Evolutionary conservation across 768 basidiomycete species (phyloP).

Genomic region (Cyclocybe aegerita): DNA sequence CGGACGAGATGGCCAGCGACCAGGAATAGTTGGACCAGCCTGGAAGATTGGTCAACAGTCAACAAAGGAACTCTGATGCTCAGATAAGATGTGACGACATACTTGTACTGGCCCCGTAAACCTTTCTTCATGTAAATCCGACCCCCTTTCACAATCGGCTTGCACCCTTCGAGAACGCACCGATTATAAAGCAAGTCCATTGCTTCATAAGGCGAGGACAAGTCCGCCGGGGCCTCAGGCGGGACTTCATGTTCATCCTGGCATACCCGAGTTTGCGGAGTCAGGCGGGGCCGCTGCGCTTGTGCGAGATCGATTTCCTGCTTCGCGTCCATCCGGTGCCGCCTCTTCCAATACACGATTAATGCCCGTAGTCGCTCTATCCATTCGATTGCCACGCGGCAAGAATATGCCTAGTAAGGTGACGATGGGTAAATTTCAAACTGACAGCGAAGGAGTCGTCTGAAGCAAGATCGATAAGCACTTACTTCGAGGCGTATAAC

Average conservation of each 20-base stretch:
- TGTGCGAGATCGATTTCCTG: constrained; percentile 81
- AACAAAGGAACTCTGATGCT: not conserved
- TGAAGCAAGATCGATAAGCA: not conserved
- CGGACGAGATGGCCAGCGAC: constrained; percentile 72
- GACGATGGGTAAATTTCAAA: not conserved
- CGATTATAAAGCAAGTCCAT: constrained; percentile 77
- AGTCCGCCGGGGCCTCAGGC: constrained; percentile 53
- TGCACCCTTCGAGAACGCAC: constrained; percentile 83
- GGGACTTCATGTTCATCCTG: constrained; percentile 38
- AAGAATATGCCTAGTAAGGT: constrained; percentile 56
- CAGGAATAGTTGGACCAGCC: constrained; percentile 73
- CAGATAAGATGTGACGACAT: constrained; percentile 24
- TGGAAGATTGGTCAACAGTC: constrained; percentile 20
- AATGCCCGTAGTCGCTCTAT: constrained; percentile 71
- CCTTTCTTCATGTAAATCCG: constrained; percentile 73
- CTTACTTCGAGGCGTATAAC: constrained; percentile 80
- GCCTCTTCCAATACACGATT: constrained; percentile 75
- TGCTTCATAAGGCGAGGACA: constrained; percentile 53
- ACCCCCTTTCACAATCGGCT: constrained; percentile 70
- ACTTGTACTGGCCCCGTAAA: constrained; percentile 78
- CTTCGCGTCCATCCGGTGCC: constrained; percentile 72
- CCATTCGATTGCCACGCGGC: constrained; percentile 79
- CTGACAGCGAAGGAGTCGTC: not conserved
- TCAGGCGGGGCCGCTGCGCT: constrained; percentile 55
- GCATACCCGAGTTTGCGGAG: constrained; percentile 49